Percentiles rank a stretch among this genome's conserved stretches.
phyloP scores from a whole-genome alignment of 345 rosid genomes.

The Passiflora organensis region DNA sequence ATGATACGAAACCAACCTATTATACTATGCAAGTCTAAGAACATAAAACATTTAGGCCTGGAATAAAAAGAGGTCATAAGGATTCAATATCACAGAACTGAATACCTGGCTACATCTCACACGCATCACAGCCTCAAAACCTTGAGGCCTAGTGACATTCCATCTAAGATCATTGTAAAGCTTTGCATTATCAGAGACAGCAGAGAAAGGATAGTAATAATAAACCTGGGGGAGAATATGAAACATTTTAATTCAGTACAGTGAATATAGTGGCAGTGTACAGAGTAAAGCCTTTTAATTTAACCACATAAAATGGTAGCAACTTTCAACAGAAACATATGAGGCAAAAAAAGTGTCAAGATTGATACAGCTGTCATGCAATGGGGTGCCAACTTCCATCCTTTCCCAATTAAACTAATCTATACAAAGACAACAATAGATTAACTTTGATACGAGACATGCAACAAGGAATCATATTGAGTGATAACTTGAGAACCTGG shows the following conservation, averaged over 20 bases:
- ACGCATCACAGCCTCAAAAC: slow-evolving; percentile 98
- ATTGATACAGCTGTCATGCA: too few relatives aligned
- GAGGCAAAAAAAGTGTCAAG: too few relatives aligned
- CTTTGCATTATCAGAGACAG: slow-evolving; percentile 85
- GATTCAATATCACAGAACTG: background rate
- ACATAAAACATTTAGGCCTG: background rate
- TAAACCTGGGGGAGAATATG: slow-evolving; percentile 58
- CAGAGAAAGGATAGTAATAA: slow-evolving; percentile 87
- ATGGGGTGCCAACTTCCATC: too few relatives aligned
- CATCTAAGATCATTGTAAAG: slow-evolving; percentile 96
- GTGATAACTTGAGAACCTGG: too few relatives aligned
- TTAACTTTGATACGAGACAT: too few relatives aligned
- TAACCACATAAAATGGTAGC: too few relatives aligned
- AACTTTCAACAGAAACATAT: too few relatives aligned
- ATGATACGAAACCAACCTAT: slow-evolving; percentile 1
- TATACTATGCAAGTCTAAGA: background rate
- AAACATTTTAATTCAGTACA: background rate
- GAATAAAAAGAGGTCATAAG: background rate
- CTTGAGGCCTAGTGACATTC: slow-evolving; percentile 97
- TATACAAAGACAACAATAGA: too few relatives aligned
- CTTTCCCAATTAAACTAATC: too few relatives aligned
- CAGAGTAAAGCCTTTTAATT: too few relatives aligned
- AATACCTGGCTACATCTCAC: slow-evolving; percentile 93
- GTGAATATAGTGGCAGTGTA: too few relatives aligned
- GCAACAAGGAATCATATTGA: too few relatives aligned